Conservation (phyloP, 2,329 filamentous ascomycete species). For the Drechslerella coelobrocha region DNA sequence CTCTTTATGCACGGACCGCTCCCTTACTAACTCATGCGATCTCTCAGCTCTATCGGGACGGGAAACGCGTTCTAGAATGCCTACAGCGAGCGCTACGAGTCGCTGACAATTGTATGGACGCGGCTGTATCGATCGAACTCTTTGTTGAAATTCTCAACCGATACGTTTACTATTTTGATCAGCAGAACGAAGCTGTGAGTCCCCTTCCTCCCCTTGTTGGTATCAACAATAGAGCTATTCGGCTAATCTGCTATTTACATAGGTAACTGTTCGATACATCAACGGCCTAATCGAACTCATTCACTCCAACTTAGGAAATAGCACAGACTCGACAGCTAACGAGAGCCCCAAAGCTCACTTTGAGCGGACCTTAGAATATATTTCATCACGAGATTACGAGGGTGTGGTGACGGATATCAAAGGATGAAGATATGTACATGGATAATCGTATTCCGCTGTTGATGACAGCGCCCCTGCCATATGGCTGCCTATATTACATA, state of each 20-base stretch:
- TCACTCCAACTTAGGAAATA: constrained; percentile 90
- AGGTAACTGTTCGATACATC: constrained; percentile 93
- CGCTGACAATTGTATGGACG: constrained; percentile 97
- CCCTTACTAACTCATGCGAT: constrained; percentile 52
- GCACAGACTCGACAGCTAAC: constrained; percentile 78
- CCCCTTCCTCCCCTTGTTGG: not conserved
- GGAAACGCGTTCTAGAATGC: constrained; percentile 95
- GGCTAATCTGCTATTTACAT: no score
- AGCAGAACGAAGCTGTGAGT: constrained; percentile 90
- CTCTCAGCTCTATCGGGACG: constrained; percentile 85
- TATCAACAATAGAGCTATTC: not conserved
- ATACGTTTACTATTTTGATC: constrained; percentile 99
- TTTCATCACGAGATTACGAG: constrained; percentile 88
- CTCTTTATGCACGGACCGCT: constrained; percentile 4
- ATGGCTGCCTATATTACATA: constrained; percentile 48
- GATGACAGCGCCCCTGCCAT: constrained; percentile 1
- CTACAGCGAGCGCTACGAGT: constrained; percentile 93
- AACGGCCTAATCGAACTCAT: constrained; percentile 98
- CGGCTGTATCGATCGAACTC: constrained; percentile 80
- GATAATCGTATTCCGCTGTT: not conserved
- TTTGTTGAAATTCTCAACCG: constrained; percentile 98
- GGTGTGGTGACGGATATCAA: constrained; percentile 78
- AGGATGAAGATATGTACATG: constrained; percentile 50
- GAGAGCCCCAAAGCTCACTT: constrained; percentile 94
- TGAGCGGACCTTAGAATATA: constrained; percentile 91